Evolutionary conservation across 164 flowering plant genomes (phyloP).

Genomic region (Platanus orientalis): DNA sequence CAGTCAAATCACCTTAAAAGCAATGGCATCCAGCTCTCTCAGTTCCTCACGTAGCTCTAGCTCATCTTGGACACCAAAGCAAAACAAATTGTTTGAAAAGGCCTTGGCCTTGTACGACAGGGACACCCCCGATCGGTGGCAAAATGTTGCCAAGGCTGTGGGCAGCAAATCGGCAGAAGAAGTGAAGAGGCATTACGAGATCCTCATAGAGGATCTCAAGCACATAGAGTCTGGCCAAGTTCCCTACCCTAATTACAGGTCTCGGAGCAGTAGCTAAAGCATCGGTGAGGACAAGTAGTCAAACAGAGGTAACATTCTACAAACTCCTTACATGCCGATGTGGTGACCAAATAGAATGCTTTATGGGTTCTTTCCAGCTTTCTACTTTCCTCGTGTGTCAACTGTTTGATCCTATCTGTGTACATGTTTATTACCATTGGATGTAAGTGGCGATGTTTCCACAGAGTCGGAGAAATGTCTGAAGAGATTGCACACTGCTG

Average conservation of each 20-base stretch:
- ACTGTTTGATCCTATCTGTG: not conserved
- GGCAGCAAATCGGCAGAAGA: slow-evolving; percentile 54
- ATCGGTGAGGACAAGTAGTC: slow-evolving; percentile 20
- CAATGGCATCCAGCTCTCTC: slow-evolving; percentile 40
- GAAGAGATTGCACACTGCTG: not conserved
- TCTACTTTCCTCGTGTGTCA: not conserved
- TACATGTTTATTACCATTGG: not conserved
- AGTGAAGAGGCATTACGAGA: slow-evolving; percentile 51
- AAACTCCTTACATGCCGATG: not conserved
- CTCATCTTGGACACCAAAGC: slow-evolving; percentile 47
- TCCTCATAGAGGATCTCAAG: slow-evolving; percentile 40
- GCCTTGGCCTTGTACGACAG: slow-evolving; percentile 47
- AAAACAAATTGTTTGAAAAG: slow-evolving; percentile 52
- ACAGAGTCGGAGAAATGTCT: not conserved
- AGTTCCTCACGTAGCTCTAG: slow-evolving; percentile 23
- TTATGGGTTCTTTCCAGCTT: not conserved
- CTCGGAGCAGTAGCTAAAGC: slow-evolving; percentile 18
- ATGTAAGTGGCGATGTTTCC: not conserved
- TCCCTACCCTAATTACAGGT: slow-evolving; percentile 42
- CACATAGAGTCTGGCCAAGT: slow-evolving; percentile 41
- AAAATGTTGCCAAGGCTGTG: slow-evolving; percentile 40
- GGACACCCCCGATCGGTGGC: slow-evolving; percentile 67
- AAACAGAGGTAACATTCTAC: slow-evolving; percentile 22
- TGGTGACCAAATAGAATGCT: not conserved
- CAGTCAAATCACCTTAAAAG: not conserved